Base-by-base conservation (phyloP, 768 basidiomycete species). In the Termitomyces sp. region DNA sequence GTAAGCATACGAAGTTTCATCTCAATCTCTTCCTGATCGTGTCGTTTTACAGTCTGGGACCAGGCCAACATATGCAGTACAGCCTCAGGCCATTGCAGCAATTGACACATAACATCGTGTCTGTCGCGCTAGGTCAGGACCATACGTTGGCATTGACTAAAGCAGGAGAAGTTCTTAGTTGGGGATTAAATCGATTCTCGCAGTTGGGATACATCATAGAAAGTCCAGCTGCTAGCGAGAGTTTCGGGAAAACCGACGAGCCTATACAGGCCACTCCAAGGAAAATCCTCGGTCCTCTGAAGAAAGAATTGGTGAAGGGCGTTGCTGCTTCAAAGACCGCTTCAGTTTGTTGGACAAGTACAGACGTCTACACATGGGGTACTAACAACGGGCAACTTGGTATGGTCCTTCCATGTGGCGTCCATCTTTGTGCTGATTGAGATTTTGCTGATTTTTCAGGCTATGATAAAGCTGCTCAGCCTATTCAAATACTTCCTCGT, bases 351-450 rank as follows among this genome's bases (percentile, higher is more conserved):
- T 97, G 93, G 91, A 95, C 93, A 0, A 74, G 75, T 4, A 71
- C 70, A 11, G 74, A 84, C 45, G 81, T 93, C 2, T 95, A 81
- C 69, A 93, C 93, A 0, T 98, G 95, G 95, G 97, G 97, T 0
- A 91, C 88, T 27, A 97, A 98, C 70, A 81, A 80, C 44, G 97
- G 97, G 0, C 97, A 99, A 69, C 79, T 98, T 4, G 95, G 95
- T 86, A 60, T 55, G 79, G 67, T n/a, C 27, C 1, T 64, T 57
- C 51, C 8, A 15, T 34, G 20, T 11, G 7, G 4, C 31, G 30
- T 31, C 22, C 42, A 41, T 15, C 41, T 15, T 9, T 22, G 18
- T 45, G 8, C 33, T 62, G 34, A 52, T 16, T 15, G 36, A 55
- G 34, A 47, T 22, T 34, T 11, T 24, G 15, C 18, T 12, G 13